Conservation (phyloP, 306 rosid genomes). For the Lablab purpureus region DNA sequence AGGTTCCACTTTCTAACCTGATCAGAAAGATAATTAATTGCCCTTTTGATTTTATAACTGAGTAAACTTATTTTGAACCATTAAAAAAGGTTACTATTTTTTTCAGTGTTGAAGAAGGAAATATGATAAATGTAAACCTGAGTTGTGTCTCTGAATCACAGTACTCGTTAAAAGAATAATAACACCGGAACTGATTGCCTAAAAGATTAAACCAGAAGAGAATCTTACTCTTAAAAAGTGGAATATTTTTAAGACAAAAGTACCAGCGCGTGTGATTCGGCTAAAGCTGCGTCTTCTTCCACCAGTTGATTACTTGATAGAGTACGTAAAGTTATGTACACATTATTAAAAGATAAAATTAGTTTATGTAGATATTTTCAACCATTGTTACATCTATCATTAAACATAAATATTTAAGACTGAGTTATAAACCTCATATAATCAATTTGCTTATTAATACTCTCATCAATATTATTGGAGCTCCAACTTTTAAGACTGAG, state of each 20-base stretch:
- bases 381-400: too few relatives aligned
- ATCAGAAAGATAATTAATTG: not conserved
- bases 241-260: conserved; percentile 15
- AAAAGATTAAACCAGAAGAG: not conserved
- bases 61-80: not conserved
- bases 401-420: too few relatives aligned
- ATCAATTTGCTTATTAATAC: too few relatives aligned
- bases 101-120: not conserved
- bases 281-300: conserved; percentile 14
- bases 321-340: not conserved
- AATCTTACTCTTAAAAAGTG: not conserved
- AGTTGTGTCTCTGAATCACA: not conserved
- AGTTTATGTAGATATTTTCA: too few relatives aligned
- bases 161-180: not conserved
- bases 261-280: conserved; percentile 36
- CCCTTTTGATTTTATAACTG: not conserved
- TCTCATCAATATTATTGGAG: too few relatives aligned
- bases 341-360: too few relatives aligned
- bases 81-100: too few relatives aligned
- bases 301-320: not conserved
- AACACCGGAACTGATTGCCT: not conserved
- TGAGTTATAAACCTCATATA: too few relatives aligned
- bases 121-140: not conserved
- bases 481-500: too few relatives aligned
- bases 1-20: not conserved